A percentile compares a stretch with the other conserved stretches of the same genome.
These are phyloP conservation scores for Vickermania ingenoplastis DNA, from an alignment of 208 protist genomes.

Conservation along the genomic window DNA sequence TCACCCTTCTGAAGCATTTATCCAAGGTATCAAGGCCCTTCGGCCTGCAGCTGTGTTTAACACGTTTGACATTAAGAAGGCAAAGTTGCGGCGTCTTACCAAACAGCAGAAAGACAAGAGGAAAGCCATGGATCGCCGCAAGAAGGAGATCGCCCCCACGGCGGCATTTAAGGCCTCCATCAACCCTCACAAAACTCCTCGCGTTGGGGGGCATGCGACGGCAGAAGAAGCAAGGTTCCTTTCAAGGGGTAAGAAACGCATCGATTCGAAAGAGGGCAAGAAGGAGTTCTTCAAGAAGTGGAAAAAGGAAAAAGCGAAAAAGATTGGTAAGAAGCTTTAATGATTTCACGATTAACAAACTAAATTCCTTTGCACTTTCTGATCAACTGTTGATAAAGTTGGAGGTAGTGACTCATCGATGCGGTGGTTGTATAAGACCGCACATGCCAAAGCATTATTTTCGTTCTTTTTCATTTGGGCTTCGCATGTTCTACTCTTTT, in stretches of 20 bases:
- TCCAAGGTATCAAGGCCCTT: constrained; percentile 65
- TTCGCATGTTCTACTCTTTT: neutral
- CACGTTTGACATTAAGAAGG: constrained; percentile 68
- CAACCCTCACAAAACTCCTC: constrained; percentile 71
- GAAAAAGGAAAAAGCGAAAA: constrained; percentile 44
- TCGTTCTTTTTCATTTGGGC: no score
- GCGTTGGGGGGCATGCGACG: constrained; percentile 30
- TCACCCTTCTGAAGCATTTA: constrained; percentile 56
- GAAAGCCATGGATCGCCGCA: constrained; percentile 30
- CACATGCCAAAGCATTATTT: no score
- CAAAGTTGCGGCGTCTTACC: constrained; percentile 55
- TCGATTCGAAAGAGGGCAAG: constrained; percentile 13
- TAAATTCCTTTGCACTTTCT: no score
- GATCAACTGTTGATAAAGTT: no score
- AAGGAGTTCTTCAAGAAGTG: constrained; percentile 48
- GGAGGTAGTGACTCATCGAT: no score
- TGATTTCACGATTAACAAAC: constrained; percentile 5
- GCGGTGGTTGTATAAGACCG: no score
- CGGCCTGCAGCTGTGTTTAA: constrained; percentile 60
- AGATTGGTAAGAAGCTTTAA: constrained; percentile 62
- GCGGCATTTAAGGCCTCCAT: constrained; percentile 62
- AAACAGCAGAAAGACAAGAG: constrained; percentile 62
- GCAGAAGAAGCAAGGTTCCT: constrained; percentile 50
- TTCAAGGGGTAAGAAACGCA: constrained; percentile 30
- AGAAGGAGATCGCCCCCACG: constrained; percentile 57